Evolutionary conservation across 345 rosid genomes (phyloP).

Genomic region (Populus euphratica): DNA sequence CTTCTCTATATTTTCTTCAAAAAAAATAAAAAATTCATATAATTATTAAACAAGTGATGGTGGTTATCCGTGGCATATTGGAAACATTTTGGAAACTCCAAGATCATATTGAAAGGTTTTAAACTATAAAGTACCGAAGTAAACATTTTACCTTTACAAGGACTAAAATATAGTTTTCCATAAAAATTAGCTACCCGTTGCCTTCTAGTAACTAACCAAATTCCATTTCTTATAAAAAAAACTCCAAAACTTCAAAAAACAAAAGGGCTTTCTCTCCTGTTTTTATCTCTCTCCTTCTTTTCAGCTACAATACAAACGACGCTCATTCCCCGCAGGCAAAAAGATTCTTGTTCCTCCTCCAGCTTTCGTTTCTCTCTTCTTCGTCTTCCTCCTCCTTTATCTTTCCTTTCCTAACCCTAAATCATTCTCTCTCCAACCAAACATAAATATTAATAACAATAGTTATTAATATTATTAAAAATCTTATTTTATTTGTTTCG

Average conservation of each 20-base stretch:
- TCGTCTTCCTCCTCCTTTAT: background rate
- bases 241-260: background rate
- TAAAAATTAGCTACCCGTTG: background rate
- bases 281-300: slow-evolving; percentile 7
- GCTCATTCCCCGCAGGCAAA: slow-evolving; percentile 69
- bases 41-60: too few relatives aligned
- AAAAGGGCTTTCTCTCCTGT: background rate
- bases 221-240: too few relatives aligned
- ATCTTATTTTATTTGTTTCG: background rate
- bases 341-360: slow-evolving; percentile 39
- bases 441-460: background rate
- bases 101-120: background rate
- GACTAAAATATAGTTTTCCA: background rate
- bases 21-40: too few relatives aligned
- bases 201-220: background rate
- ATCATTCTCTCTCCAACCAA: slow-evolving; percentile 32
- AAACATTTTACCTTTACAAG: background rate
- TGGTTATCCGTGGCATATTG: too few relatives aligned
- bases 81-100: background rate
- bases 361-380: background rate
- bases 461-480: too few relatives aligned
- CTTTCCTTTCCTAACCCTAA: slow-evolving; percentile 19
- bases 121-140: background rate
- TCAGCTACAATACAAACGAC: slow-evolving; percentile 51
- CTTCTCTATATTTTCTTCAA: too few relatives aligned